Evolutionary conservation across 352 stramenopile genomes (phyloP).

Genomic region (Globisporangium lucens): DNA sequence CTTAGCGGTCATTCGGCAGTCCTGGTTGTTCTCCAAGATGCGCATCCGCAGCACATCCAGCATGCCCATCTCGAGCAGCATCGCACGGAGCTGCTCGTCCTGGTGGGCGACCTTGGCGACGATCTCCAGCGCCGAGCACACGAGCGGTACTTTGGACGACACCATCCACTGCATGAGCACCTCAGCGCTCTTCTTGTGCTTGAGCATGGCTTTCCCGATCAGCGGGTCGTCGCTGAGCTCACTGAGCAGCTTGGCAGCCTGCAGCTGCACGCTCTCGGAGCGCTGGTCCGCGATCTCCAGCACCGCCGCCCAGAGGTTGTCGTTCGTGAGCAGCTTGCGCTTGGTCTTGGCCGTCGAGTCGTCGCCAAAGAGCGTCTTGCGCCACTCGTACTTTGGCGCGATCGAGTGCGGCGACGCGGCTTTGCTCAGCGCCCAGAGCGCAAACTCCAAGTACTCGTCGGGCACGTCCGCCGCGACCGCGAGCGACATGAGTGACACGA

Average conservation of each 20-base stretch:
- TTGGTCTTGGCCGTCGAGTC: conserved; percentile 48
- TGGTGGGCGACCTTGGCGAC: conserved; percentile 34
- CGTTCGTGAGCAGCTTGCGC: conserved; percentile 46
- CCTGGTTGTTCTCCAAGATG: conserved; percentile 29
- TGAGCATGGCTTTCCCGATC: conserved; percentile 23
- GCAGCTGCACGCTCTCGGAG: conserved; percentile 36
- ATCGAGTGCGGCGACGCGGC: conserved; percentile 34
- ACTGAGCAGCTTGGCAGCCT: conserved; percentile 38
- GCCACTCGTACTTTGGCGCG: conserved; percentile 44
- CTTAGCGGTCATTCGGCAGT: conserved; percentile 43
- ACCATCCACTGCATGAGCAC: conserved; percentile 47
- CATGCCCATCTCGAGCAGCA: conserved; percentile 35
- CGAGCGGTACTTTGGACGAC: conserved; percentile 28
- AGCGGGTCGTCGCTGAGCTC: conserved; percentile 40
- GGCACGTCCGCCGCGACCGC: conserved; percentile 54
- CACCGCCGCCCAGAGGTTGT: conserved; percentile 49
- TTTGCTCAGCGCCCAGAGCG: conserved; percentile 59
- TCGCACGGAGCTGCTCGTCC: conserved; percentile 30
- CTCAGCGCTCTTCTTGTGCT: conserved; percentile 20
- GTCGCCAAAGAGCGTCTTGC: conserved; percentile 60
- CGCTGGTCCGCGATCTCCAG: conserved; percentile 21
- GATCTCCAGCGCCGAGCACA: conserved; percentile 37
- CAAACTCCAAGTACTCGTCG: conserved; percentile 64
- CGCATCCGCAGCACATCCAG: conserved; percentile 42
- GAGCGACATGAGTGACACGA: conserved; percentile 62